These are phyloP conservation scores for Chalaropsis ovoidea DNA, from an alignment of 2,329 filamentous ascomycete genomes.

Conservation along the genomic window DNA sequence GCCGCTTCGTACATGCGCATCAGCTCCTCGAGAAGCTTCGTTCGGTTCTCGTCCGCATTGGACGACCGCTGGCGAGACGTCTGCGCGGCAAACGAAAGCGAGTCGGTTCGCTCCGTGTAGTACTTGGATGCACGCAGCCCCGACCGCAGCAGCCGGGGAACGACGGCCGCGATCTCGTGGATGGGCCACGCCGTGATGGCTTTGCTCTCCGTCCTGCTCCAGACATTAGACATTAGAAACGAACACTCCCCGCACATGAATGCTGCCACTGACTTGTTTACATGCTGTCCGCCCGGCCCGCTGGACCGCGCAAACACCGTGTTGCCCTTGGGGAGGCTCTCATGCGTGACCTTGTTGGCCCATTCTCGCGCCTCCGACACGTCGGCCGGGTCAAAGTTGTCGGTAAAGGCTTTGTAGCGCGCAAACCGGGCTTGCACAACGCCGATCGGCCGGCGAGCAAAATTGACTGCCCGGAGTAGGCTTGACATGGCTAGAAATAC, in stretches of 20 bases:
- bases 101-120: slow-evolving; percentile 43
- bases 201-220: slow-evolving; percentile 48
- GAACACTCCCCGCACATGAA: neutral
- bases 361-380: slow-evolving; percentile 44
- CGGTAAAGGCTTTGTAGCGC: slow-evolving; percentile 42
- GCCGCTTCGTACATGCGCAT: slow-evolving; percentile 39
- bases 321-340: slow-evolving; percentile 41
- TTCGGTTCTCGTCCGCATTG: slow-evolving; percentile 45
- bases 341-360: slow-evolving; percentile 38
- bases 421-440: slow-evolving; percentile 30
- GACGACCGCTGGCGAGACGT: slow-evolving; percentile 42
- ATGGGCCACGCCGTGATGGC: slow-evolving; percentile 46
- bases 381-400: slow-evolving; percentile 41
- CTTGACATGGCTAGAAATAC: neutral
- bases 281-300: slow-evolving; percentile 51
- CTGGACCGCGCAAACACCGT: slow-evolving; percentile 50
- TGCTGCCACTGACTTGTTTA: slow-evolving; percentile 44
- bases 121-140: slow-evolving; percentile 45
- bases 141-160: slow-evolving; percentile 42
- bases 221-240: neutral
- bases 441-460: slow-evolving; percentile 28
- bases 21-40: slow-evolving; percentile 42
- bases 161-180: slow-evolving; percentile 36
- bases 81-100: slow-evolving; percentile 47
- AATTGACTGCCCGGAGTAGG: neutral